phyloP scores from a whole-genome alignment of 768 basidiomycete genomes.

The Russula lepida region DNA sequence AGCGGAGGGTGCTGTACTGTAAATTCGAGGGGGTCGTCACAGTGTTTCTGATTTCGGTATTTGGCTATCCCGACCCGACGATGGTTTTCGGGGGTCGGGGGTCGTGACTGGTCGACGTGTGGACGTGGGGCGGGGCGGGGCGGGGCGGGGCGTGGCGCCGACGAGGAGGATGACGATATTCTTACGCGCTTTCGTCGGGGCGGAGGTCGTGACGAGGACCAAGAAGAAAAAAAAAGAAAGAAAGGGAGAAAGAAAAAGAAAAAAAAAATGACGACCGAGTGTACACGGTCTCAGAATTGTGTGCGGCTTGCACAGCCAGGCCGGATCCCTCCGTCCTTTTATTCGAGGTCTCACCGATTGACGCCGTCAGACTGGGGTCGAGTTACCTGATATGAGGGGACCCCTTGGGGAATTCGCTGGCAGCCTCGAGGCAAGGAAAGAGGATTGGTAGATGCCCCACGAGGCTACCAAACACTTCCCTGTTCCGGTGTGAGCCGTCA shows the following conservation, averaged over 20 bases:
- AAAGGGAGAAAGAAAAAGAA: neutral
- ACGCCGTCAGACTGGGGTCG: neutral
- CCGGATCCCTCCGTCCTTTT: conserved; percentile 13
- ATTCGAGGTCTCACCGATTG: neutral
- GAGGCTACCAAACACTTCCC: conserved; percentile 18
- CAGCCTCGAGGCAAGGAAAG: neutral
- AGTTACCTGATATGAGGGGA: neutral
- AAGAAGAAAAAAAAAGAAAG: neutral
- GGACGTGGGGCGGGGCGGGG: neutral
- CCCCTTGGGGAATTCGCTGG: neutral
- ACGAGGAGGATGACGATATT: neutral
- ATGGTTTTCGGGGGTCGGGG: neutral
- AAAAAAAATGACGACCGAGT: neutral
- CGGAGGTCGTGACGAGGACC: conserved; percentile 3
- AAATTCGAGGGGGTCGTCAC: conserved; percentile 9
- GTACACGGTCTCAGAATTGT: neutral
- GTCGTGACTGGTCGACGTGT: neutral
- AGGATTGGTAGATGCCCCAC: neutral
- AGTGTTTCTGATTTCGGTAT: neutral
- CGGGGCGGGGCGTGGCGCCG: conserved; percentile 6
- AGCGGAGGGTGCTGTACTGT: too few relatives aligned
- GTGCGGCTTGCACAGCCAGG: conserved; percentile 5
- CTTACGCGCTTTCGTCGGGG: neutral
- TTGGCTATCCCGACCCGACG: neutral
- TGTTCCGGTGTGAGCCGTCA: too few relatives aligned